phyloP scores from a whole-genome alignment of 768 basidiomycete species.

The Fibroporia radiculosa region DNA sequence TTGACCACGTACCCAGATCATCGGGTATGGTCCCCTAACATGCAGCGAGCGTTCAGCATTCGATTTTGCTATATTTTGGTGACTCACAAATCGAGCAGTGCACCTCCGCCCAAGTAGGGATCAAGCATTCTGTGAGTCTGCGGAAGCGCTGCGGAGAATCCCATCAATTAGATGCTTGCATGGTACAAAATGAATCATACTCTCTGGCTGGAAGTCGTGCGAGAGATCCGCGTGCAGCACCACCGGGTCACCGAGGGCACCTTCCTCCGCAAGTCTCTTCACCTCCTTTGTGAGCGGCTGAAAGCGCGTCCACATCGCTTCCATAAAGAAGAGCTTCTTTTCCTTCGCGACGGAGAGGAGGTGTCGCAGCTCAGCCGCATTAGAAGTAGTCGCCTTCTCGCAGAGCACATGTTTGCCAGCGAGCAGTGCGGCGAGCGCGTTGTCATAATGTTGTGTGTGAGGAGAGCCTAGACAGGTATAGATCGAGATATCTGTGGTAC shows the following conservation, averaged over 20 bases:
- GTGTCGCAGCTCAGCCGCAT: constrained; percentile 66
- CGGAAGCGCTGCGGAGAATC: constrained; percentile 42
- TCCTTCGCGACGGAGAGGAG: constrained; percentile 70
- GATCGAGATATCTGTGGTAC: not conserved
- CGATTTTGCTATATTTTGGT: not conserved
- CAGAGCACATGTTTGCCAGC: constrained; percentile 82
- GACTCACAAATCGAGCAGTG: constrained; percentile 73
- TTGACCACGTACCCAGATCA: constrained; percentile 59
- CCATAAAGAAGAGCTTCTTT: constrained; percentile 83
- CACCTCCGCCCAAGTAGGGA: constrained; percentile 75
- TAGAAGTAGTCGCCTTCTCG: constrained; percentile 83
- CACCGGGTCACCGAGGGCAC: constrained; percentile 57
- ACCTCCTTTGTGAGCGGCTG: constrained; percentile 61
- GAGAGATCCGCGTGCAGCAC: constrained; percentile 73
- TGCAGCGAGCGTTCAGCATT: not conserved
- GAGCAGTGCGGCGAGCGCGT: constrained; percentile 66
- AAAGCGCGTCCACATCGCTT: constrained; percentile 85
- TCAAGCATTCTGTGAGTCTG: constrained; percentile 70
- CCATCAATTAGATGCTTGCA: not conserved
- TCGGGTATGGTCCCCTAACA: constrained; percentile 69
- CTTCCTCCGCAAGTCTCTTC: constrained; percentile 54
- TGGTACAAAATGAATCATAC: not conserved
- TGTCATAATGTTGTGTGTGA: constrained; percentile 76
- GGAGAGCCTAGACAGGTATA: constrained; percentile 53
- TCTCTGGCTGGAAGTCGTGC: constrained; percentile 53